Evolutionary conservation across 2,329 filamentous ascomycete genomes (phyloP), one percentile per base, ranked within the genome.

Genomic region (Aspergillus tubingensis): DNA sequence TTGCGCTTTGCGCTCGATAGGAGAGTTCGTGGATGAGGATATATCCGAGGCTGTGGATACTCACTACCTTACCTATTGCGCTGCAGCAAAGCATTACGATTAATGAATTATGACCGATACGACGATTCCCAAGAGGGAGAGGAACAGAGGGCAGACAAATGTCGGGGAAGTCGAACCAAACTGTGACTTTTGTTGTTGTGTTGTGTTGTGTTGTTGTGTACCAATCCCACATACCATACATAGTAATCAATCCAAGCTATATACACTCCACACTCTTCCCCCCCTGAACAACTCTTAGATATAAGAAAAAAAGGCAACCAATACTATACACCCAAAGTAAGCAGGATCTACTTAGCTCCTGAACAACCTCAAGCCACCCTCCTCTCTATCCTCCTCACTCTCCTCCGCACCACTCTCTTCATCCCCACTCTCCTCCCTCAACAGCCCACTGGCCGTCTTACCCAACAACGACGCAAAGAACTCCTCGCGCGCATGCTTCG

Each of bases 381-480:
- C 72, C 57, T 72, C 73, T 2, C 58, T 62, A 57, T 75, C 72
- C 51, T 66, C 67, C 21, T 70, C 72, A 49, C 67, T 70, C 47
- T 74, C 72, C 25, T 61, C 68, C 10, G 63, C 70, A 21, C 54
- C 62, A 54, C 65, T 69, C 57, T 83, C 84, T 63, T 85, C 85
- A 11, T 63, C 54, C 15, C 82, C 79, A 61, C 81, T 81, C 5
- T 76, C 79, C 69, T 91, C 89, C 49, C 85, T 82, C 58, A 92
- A 77, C 67, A 83, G 80, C 72, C 89, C 82, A 74, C 86, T 88
- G 70, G 89, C 87, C 51, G 74, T 75, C 59, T 69, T 73, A 0
- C 91, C 91, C 65, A 94, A 86, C 64, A 93, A 76, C 25, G 88
- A 89, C 13, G 87, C 87, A 72, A 93, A 93, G 75, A 94, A 86